These are phyloP conservation scores for Oryza meyeriana DNA, from an alignment of 176 grass and related monocot species.

Conservation along the genomic window DNA sequence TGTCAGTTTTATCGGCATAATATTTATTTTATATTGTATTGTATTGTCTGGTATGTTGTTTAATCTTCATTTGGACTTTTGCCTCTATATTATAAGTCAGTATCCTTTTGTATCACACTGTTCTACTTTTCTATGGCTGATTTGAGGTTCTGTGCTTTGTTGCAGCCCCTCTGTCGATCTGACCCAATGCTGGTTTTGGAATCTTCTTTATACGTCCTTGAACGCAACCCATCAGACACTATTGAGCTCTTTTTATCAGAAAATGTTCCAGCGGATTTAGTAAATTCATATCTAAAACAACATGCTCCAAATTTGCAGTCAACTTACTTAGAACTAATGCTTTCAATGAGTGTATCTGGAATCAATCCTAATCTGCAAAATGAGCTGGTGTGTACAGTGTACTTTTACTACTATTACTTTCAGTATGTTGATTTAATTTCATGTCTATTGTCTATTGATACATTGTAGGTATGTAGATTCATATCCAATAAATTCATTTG, in stretches of 20 bases:
- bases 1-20: conserved; percentile 6
- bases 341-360: conserved; percentile 86
- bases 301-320: conserved; percentile 96
- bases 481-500: conserved; percentile 21
- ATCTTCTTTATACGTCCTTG: conserved; percentile 84
- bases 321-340: conserved; percentile 95
- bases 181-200: conserved; percentile 99
- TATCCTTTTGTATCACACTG: conserved; percentile 12
- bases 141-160: conserved; percentile 36
- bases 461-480: neutral
- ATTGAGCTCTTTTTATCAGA: conserved; percentile 98
- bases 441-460: neutral
- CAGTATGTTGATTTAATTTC: neutral
- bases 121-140: conserved; percentile 31
- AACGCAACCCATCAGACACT: conserved; percentile 80
- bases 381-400: conserved; percentile 77
- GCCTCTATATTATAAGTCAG: neutral
- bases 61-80: conserved; percentile 16
- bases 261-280: conserved; percentile 98
- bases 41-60: conserved; percentile 19
- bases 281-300: conserved; percentile 99
- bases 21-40: conserved; percentile 26
- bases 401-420: conserved; percentile 10
- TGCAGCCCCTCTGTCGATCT: conserved; percentile 94
- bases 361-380: conserved; percentile 97